These are phyloP conservation scores for Leccinum rimulosum DNA, from an alignment of 768 basidiomycete species.

Conservation along the genomic window DNA sequence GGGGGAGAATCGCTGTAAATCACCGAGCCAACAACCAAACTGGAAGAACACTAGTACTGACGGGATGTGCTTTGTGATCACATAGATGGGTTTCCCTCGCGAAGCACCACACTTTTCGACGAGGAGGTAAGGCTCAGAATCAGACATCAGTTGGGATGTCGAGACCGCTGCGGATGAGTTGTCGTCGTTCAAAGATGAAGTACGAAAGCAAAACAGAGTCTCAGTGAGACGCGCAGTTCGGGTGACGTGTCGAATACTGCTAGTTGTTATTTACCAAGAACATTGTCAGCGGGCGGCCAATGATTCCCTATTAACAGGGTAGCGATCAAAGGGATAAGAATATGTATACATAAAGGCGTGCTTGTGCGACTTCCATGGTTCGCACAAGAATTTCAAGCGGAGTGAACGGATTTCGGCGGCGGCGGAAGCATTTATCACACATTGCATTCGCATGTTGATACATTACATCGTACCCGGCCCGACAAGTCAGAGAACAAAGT, in stretches of 20 bases:
- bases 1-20: constrained; percentile 17
- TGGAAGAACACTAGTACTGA: constrained; percentile 19
- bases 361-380: constrained; percentile 22
- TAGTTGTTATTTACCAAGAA: constrained; percentile 29
- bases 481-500: constrained; percentile 23
- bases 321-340: constrained; percentile 29
- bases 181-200: constrained; percentile 19
- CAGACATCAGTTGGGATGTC: constrained; percentile 21
- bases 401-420: constrained; percentile 10
- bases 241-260: constrained; percentile 27
- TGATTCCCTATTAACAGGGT: constrained; percentile 25
- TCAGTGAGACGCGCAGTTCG: constrained; percentile 13
- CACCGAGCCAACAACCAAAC: neutral
- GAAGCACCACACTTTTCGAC: constrained; percentile 42
- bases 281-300: constrained; percentile 27
- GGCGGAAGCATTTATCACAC: constrained; percentile 18
- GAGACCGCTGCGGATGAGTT: constrained; percentile 7
- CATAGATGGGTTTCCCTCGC: constrained; percentile 41
- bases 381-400: constrained; percentile 20
- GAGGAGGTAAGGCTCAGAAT: constrained; percentile 36
- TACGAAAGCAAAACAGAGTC: constrained; percentile 25
- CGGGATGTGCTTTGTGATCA: constrained; percentile 42
- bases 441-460: constrained; percentile 25
- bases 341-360: constrained; percentile 31
- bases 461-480: constrained; percentile 17